Percentiles rank a stretch among this genome's conserved stretches.
phyloP scores from a whole-genome alignment of 352 stramenopile genomes.

The Phytopythium montanum region DNA sequence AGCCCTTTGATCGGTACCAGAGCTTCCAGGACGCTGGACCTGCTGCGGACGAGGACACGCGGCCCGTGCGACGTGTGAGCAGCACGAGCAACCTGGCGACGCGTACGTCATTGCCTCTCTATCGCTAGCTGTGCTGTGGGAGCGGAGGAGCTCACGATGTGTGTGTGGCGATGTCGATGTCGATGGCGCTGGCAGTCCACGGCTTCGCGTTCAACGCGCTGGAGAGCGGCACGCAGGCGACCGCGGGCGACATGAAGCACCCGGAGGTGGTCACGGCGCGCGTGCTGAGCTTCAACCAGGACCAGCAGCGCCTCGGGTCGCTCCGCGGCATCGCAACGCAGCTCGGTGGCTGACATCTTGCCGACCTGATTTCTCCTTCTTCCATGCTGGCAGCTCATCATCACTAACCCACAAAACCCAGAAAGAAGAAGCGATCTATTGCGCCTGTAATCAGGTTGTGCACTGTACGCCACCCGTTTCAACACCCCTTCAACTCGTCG shows the following conservation, averaged over 20 bases:
- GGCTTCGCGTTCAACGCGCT: constrained; percentile 34
- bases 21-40: constrained; percentile 2
- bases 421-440: neutral
- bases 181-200: constrained; percentile 11
- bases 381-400: too few species aligned
- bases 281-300: constrained; percentile 30
- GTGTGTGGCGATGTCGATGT: too few species aligned
- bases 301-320: constrained; percentile 19
- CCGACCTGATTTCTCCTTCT: too few species aligned
- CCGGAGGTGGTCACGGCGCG: constrained; percentile 31
- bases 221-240: constrained; percentile 13
- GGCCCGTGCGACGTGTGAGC: constrained; percentile 7
- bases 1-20: constrained; percentile 8
- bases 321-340: constrained; percentile 5
- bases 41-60: neutral
- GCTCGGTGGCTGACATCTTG: neutral
- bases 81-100: constrained; percentile 21
- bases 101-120: constrained; percentile 13
- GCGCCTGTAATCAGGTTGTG: neutral
- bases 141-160: neutral
- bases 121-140: too few species aligned
- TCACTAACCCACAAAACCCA: too few species aligned
- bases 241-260: constrained; percentile 5
- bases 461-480: neutral
- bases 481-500: neutral